Evolutionary conservation across 371 early-diverging fungal species (phyloP).

Genomic region (Actinomortierella wolfii): DNA sequence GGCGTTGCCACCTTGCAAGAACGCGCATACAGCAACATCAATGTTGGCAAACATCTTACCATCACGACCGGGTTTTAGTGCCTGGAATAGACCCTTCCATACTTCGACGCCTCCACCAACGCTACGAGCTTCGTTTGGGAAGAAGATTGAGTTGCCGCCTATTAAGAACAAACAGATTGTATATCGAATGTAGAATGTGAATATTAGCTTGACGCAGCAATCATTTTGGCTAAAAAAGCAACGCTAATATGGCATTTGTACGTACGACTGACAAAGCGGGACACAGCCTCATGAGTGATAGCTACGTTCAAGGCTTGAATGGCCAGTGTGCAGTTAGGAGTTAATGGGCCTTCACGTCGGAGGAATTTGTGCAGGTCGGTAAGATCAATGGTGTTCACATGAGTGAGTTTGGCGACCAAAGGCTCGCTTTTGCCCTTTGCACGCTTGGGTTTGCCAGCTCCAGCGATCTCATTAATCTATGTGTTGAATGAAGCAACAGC

Average conservation of each 20-base stretch:
- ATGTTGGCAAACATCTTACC: conserved; percentile 35
- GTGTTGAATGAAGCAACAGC: too few relatives aligned
- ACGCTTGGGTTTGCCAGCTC: neutral
- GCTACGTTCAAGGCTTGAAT: conserved; percentile 9
- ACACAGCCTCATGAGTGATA: too few relatives aligned
- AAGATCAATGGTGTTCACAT: conserved; percentile 22
- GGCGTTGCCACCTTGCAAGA: conserved; percentile 30
- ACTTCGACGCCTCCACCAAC: conserved; percentile 80
- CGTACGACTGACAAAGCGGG: too few relatives aligned
- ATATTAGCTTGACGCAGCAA: neutral
- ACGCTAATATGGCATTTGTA: neutral
- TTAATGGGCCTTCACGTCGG: conserved; percentile 47
- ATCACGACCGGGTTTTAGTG: conserved; percentile 62
- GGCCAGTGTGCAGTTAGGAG: conserved; percentile 50
- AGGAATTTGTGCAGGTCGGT: conserved; percentile 56
- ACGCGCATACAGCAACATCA: conserved; percentile 27
- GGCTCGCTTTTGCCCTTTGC: conserved; percentile 33
- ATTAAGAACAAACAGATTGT: neutral
- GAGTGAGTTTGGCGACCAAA: conserved; percentile 16
- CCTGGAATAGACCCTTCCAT: conserved; percentile 87
- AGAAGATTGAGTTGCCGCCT: conserved; percentile 87
- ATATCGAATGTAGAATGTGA: neutral
- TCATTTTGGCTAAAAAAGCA: neutral
- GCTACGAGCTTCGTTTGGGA: conserved; percentile 56
- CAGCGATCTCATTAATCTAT: too few relatives aligned